Evolutionary conservation across 192 early-diverging fungal genomes (phyloP).

Genomic region (Coemansia nantahalensis): DNA sequence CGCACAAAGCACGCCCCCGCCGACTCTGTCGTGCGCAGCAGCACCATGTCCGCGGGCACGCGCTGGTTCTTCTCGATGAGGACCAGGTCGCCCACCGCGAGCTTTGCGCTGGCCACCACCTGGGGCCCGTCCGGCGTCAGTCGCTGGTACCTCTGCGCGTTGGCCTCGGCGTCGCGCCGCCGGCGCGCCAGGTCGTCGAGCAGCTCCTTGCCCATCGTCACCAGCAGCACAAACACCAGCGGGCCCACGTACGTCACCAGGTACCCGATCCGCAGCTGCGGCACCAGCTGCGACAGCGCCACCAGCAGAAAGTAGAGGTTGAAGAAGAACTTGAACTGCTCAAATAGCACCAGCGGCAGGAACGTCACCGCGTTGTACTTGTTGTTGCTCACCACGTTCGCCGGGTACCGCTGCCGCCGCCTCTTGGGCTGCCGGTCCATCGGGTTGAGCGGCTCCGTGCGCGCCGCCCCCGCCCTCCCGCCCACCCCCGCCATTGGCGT

Average conservation of each 20-base stretch:
- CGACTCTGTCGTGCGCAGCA: slow-evolving; percentile 79
- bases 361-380: slow-evolving; percentile 82
- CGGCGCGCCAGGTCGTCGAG: slow-evolving; percentile 84
- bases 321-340: slow-evolving; percentile 96
- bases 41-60: slow-evolving; percentile 88
- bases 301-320: slow-evolving; percentile 92
- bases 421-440: slow-evolving; percentile 38
- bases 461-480: slow-evolving; percentile 11
- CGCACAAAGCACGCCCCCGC: slow-evolving; percentile 91
- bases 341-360: slow-evolving; percentile 77
- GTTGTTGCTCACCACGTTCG: slow-evolving; percentile 86
- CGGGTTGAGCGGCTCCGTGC: slow-evolving; percentile 45
- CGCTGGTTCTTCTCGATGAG: slow-evolving; percentile 83
- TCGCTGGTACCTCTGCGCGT: slow-evolving; percentile 75
- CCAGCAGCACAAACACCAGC: slow-evolving; percentile 81
- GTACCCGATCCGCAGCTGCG: slow-evolving; percentile 77
- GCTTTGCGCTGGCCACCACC: slow-evolving; percentile 72
- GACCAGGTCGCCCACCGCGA: slow-evolving; percentile 87
- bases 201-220: slow-evolving; percentile 92
- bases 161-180: slow-evolving; percentile 83
- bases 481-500: neutral
- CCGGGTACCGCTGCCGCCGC: slow-evolving; percentile 56
- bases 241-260: slow-evolving; percentile 93
- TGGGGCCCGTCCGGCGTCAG: slow-evolving; percentile 59
- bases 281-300: slow-evolving; percentile 88